These are phyloP conservation scores for Aspergillus hancockii DNA, from an alignment of 495 filamentous ascomycete species.

Conservation along the genomic window DNA sequence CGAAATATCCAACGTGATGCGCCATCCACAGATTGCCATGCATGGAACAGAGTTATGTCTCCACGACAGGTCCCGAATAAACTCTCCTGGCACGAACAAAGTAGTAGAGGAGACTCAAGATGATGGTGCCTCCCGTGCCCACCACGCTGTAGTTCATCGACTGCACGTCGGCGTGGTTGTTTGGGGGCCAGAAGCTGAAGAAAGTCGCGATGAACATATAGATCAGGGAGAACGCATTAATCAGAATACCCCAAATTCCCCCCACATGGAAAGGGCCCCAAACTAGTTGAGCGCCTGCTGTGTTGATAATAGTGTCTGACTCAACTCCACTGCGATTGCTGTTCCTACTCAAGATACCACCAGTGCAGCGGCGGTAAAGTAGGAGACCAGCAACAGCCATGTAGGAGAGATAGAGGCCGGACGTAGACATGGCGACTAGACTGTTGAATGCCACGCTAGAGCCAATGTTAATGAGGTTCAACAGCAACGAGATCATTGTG, in stretches of 20 bases:
- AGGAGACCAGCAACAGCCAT: constrained; percentile 45
- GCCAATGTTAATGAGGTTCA: constrained; percentile 49
- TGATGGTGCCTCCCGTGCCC: constrained; percentile 37
- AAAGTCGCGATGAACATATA: constrained; percentile 51
- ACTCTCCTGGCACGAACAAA: constrained; percentile 36
- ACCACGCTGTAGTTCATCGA: constrained; percentile 52
- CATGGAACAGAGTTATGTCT: constrained; percentile 18
- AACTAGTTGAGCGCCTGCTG: constrained; percentile 35
- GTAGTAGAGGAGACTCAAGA: constrained; percentile 52
- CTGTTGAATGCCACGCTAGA: constrained; percentile 49
- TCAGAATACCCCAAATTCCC: constrained; percentile 30
- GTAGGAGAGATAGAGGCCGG: constrained; percentile 46
- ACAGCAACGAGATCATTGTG: constrained; percentile 31
- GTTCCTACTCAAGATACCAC: constrained; percentile 25
- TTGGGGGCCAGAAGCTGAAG: constrained; percentile 53
- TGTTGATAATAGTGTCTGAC: constrained; percentile 26
- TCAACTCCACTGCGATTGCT: too few relatives aligned
- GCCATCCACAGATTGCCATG: too few relatives aligned
- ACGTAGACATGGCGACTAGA: constrained; percentile 43
- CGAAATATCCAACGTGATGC: too few relatives aligned
- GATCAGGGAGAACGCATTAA: constrained; percentile 37
- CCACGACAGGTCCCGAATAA: constrained; percentile 50
- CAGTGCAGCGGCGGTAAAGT: constrained; percentile 47
- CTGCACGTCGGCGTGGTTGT: constrained; percentile 28
- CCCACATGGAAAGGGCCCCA: constrained; percentile 39